Evolutionary conservation across 805 yeast genomes (phyloP).

Genomic region (Blastobotrys peoriensis): DNA sequence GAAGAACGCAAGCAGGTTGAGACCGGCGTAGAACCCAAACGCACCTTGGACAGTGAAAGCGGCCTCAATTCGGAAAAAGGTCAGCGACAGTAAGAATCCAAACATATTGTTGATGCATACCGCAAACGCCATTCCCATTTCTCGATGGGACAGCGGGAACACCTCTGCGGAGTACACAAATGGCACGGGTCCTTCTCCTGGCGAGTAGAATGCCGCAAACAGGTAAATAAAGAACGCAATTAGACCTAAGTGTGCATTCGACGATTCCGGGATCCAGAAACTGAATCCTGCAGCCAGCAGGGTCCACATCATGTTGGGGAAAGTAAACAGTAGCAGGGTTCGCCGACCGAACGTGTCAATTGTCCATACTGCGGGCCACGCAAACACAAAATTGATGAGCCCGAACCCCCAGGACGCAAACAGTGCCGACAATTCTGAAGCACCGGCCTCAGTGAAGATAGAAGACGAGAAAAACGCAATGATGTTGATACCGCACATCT

Average conservation of each 20-base stretch:
- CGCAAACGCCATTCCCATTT: conserved; percentile 74
- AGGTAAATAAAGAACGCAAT: conserved; percentile 70
- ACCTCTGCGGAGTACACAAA: conserved; percentile 85
- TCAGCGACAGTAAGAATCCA: conserved; percentile 57
- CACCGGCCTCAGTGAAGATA: conserved; percentile 64
- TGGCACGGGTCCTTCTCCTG: conserved; percentile 88
- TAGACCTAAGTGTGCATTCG: conserved; percentile 50
- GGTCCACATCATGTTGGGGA: conserved; percentile 54
- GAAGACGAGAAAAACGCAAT: conserved; percentile 81
- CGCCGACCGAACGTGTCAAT: conserved; percentile 78
- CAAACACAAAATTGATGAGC: conserved; percentile 70
- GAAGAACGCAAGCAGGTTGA: conserved; percentile 70
- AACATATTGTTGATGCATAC: conserved; percentile 47
- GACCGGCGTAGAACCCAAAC: conserved; percentile 81
- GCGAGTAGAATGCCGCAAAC: conserved; percentile 66
- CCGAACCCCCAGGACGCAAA: conserved; percentile 87
- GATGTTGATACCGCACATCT: conserved; percentile 84
- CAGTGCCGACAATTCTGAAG: conserved; percentile 54
- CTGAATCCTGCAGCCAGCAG: conserved; percentile 51
- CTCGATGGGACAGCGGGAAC: conserved; percentile 72
- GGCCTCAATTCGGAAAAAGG: conserved; percentile 68
- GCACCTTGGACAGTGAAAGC: conserved; percentile 79
- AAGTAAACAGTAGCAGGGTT: conserved; percentile 46
- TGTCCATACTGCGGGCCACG: conserved; percentile 74
- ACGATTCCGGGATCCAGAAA: conserved; percentile 54